Evolutionary conservation across 805 yeast species (phyloP).

Genomic region (Candida nemodendra): DNA sequence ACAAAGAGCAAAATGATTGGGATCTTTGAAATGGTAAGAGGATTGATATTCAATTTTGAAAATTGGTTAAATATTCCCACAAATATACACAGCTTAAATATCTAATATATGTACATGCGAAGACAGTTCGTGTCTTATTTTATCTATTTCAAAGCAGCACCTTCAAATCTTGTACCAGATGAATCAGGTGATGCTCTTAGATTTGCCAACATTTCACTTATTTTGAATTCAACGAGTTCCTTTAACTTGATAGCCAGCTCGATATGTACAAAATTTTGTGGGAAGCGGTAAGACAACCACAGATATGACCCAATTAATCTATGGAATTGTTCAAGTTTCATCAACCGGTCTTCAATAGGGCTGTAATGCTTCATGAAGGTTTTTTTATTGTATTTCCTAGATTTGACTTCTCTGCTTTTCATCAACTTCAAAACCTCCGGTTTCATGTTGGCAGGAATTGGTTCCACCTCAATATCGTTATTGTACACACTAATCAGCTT

Average conservation of each 20-base stretch:
- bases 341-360: slow-evolving; percentile 32
- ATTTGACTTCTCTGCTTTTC: slow-evolving; percentile 12
- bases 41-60: no score
- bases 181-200: slow-evolving; percentile 23
- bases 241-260: slow-evolving; percentile 73
- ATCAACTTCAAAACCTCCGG: slow-evolving; percentile 12
- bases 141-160: slow-evolving; percentile 9
- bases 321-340: slow-evolving; percentile 62
- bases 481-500: slow-evolving; percentile 13
- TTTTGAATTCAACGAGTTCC: slow-evolving; percentile 62
- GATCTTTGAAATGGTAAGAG: no score
- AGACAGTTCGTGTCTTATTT: no score
- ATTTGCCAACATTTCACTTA: slow-evolving; percentile 46
- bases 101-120: no score
- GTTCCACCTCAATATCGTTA: slow-evolving; percentile 24
- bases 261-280: slow-evolving; percentile 72
- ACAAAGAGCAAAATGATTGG: slow-evolving; percentile 48
- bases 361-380: slow-evolving; percentile 18
- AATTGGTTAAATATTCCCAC: not conserved
- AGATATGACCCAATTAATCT: slow-evolving; percentile 63
- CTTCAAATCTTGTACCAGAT: slow-evolving; percentile 17
- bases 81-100: not conserved
- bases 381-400: slow-evolving; percentile 16
- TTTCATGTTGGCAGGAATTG: slow-evolving; percentile 27
- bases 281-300: slow-evolving; percentile 89